Conservation (phyloP, 306 rosid genomes). For the Sindora glabra region DNA sequence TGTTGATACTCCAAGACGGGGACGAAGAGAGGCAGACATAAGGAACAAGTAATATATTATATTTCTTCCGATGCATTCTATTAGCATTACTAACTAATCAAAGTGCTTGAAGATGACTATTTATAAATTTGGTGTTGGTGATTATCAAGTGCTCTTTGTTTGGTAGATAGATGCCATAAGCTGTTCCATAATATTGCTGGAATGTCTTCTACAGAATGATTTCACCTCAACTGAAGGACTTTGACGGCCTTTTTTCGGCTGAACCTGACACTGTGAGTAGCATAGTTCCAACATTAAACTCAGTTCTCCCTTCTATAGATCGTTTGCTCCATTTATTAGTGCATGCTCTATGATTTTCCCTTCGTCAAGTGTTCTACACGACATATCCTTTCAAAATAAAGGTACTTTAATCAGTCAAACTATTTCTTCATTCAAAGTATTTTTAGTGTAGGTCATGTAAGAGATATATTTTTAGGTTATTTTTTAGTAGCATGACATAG, state of each 20-base stretch:
- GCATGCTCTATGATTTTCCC: not conserved
- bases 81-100: too few species aligned
- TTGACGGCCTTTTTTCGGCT: constrained; percentile 45
- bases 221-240: constrained; percentile 40
- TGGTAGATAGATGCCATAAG: not conserved
- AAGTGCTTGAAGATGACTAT: not conserved
- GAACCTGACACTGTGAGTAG: constrained; percentile 35
- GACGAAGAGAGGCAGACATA: constrained; percentile 70
- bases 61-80: too few species aligned
- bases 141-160: not conserved
- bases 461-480: not conserved
- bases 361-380: not conserved
- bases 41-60: constrained; percentile 37
- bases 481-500: too few species aligned
- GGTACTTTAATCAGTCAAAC: not conserved
- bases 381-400: not conserved
- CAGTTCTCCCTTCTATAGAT: not conserved
- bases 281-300: not conserved
- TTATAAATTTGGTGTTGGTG: not conserved
- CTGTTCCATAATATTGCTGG: not conserved
- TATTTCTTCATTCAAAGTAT: not conserved
- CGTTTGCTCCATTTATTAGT: not conserved
- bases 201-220: constrained; percentile 37
- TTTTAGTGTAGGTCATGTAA: not conserved
- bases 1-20: constrained; percentile 46